Base-by-base conservation (phyloP, 2,329 filamentous ascomycete genomes). In the Fusarium sp. region DNA sequence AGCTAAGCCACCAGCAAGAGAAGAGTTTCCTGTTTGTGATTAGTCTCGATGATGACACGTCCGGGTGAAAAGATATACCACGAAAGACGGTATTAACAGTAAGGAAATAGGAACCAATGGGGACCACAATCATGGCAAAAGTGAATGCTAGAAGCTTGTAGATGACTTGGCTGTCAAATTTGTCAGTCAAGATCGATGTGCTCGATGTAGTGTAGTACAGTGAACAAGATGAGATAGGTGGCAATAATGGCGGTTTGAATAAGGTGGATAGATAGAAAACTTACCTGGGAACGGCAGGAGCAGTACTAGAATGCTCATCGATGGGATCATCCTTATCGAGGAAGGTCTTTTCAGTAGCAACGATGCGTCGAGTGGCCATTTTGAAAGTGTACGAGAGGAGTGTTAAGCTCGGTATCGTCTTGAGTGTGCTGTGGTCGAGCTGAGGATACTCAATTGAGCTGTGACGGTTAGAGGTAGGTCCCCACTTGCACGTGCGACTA, bases 71-170 rank as follows among this genome's bases (percentile, higher is more conserved):
- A 59, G 21, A 33, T 46, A 19, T 84, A 95, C 95, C 95, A 76
- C 86, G 85, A 83, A 97, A 98, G 33, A 98, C 76, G 2, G 86
- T 88, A 78, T 95, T 88, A 33, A 97, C 87, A 0, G 93, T 93
- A 49, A 93, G 78, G 81, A 97, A 99, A 83, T 98, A 99, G 45
- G 93, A 94, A 44, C 93, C 91, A 75, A 99, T 94, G 19, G 96
- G 96, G 25, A 93, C 83, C 21, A 92, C 88, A 67, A 98, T 88
- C 95, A 99, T 98, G 79, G 94, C 95, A 42, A 95, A 85, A 1
- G 95, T 97, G 83, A 98, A 98, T 72, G 89, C 91, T 21, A 98
- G 87, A 25, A 99, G 90, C 84, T 98, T 99, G 79, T 91, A 84
- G 73, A 99, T 96, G 73, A 98, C 94, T 79, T 92, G 87, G 63